These are phyloP conservation scores for Crepidotus variabilis DNA, from an alignment of 768 basidiomycete genomes.

Conservation along the genomic window DNA sequence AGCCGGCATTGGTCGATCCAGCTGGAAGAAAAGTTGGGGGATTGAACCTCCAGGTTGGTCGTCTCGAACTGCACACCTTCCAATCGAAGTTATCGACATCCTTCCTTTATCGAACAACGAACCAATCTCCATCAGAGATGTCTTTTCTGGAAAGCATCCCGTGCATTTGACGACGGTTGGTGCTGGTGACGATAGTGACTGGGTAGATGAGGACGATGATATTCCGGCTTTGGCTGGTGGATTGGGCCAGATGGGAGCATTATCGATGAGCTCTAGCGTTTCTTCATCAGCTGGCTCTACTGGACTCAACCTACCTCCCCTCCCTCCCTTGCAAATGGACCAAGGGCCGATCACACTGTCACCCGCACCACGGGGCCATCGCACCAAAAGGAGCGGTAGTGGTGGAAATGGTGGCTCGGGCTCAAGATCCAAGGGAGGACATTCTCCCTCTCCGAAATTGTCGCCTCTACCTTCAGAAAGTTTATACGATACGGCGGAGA, in stretches of 20 bases:
- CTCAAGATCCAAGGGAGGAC: conserved; percentile 44
- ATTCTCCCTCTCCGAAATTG: conserved; percentile 56
- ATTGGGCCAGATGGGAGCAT: conserved; percentile 56
- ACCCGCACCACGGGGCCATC: conserved; percentile 48
- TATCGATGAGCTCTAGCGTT: background rate
- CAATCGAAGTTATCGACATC: conserved; percentile 76
- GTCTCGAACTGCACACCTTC: conserved; percentile 57
- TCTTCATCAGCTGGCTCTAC: conserved; percentile 22
- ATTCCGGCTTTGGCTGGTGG: conserved; percentile 71
- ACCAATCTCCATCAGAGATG: conserved; percentile 61
- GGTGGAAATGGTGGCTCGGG: conserved; percentile 20
- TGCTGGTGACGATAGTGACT: conserved; percentile 75
- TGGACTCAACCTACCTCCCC: background rate
- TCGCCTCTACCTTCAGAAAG: conserved; percentile 59
- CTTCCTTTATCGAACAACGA: conserved; percentile 42
- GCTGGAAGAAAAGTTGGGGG: conserved; percentile 91
- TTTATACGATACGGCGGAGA: conserved; percentile 42
- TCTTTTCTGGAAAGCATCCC: conserved; percentile 64
- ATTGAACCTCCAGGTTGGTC: conserved; percentile 86
- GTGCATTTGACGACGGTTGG: conserved; percentile 35
- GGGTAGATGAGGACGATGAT: conserved; percentile 88
- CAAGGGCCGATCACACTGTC: conserved; percentile 41
- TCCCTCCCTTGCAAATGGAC: conserved; percentile 26
- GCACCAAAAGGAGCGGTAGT: conserved; percentile 24
- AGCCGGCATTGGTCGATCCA: conserved; percentile 55